Conservation (phyloP, 805 yeast species). For the Lipomyces starkeyi region DNA sequence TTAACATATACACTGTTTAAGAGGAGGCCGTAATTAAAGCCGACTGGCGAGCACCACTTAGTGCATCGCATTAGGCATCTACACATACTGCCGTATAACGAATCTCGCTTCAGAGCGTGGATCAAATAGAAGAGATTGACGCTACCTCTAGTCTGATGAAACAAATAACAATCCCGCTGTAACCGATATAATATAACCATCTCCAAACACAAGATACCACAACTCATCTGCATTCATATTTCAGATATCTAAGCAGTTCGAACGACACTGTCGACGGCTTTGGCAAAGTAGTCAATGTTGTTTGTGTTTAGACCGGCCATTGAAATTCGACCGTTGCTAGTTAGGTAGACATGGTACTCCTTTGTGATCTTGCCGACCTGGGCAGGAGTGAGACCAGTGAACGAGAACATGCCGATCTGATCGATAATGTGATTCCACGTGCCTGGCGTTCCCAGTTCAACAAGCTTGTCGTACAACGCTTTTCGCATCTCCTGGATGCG, state of each 20-base stretch:
- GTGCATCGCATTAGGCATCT: too few relatives aligned
- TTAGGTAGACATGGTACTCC: slow-evolving; percentile 81
- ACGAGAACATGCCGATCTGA: slow-evolving; percentile 97
- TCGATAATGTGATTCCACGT: slow-evolving; percentile 87
- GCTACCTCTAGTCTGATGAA: background rate
- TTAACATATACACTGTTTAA: too few relatives aligned
- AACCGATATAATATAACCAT: background rate
- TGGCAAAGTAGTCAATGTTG: slow-evolving; percentile 79
- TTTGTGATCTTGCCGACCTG: slow-evolving; percentile 79
- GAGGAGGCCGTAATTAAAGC: too few relatives aligned
- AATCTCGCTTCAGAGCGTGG: background rate
- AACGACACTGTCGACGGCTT: slow-evolving; percentile 62
- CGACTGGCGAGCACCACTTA: too few relatives aligned
- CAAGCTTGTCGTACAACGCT: slow-evolving; percentile 65
- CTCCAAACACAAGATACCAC: background rate
- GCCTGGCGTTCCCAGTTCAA: slow-evolving; percentile 77
- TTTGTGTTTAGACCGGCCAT: slow-evolving; percentile 88
- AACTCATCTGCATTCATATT: background rate
- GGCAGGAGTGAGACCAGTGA: slow-evolving; percentile 79
- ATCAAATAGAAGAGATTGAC: background rate
- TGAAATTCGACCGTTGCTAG: slow-evolving; percentile 85
- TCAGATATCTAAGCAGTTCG: slow-evolving; percentile 12
- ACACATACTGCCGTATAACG: background rate
- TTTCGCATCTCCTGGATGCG: slow-evolving; percentile 83
- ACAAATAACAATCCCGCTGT: background rate